phyloP scores from a whole-genome alignment of 768 basidiomycete genomes.

The Vishniacozyma victoriae region DNA sequence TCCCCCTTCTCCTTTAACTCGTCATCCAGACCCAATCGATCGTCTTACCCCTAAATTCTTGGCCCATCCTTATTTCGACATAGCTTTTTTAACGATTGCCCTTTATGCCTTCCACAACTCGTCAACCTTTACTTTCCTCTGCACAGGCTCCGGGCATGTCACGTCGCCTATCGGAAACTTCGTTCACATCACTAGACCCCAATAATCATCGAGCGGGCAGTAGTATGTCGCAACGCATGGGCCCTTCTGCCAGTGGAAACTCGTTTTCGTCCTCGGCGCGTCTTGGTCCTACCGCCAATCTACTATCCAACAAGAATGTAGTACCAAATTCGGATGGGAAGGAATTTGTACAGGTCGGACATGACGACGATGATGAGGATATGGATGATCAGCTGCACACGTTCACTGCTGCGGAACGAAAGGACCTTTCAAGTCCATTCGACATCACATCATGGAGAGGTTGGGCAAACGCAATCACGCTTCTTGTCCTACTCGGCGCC shows the following conservation, averaged over 20 bases:
- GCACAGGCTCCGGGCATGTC: slow-evolving; percentile 30
- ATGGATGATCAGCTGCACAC: slow-evolving; percentile 45
- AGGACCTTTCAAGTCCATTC: slow-evolving; percentile 55
- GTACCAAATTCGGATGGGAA: not conserved
- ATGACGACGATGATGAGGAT: slow-evolving; percentile 35
- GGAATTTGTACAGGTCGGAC: not conserved
- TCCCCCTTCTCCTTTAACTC: not conserved
- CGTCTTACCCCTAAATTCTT: not conserved
- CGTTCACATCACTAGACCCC: slow-evolving; percentile 23
- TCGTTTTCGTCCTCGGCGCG: slow-evolving; percentile 16
- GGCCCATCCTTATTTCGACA: too few species aligned
- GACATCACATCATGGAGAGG: slow-evolving; percentile 65
- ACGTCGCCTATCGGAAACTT: slow-evolving; percentile 29
- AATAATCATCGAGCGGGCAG: not conserved
- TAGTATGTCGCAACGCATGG: slow-evolving; percentile 12
- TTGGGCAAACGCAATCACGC: slow-evolving; percentile 64
- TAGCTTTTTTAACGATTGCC: not conserved
- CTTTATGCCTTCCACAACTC: slow-evolving; percentile 11
- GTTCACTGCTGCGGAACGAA: slow-evolving; percentile 40
- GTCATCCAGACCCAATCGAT: not conserved
- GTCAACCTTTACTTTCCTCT: slow-evolving; percentile 27
- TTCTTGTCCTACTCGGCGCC: slow-evolving; percentile 55
- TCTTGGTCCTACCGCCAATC: slow-evolving; percentile 19
- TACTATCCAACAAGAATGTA: slow-evolving; percentile 6
- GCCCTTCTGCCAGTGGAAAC: not conserved